Conservation (phyloP, 495 filamentous ascomycete genomes). For the Hypoxylon intermedium region DNA sequence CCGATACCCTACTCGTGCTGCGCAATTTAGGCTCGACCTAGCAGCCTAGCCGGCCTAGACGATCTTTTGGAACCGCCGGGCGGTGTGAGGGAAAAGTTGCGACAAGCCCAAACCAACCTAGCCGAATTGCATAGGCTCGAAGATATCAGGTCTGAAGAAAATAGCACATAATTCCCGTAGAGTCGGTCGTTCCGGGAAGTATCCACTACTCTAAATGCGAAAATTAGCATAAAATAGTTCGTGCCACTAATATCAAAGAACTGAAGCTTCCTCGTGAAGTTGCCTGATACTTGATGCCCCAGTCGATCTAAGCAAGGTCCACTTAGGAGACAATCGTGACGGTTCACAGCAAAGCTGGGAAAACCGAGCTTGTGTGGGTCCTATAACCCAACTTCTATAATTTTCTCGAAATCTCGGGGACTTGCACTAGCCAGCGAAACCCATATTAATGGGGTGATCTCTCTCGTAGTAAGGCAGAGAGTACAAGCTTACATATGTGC, state of each 20-base stretch:
- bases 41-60: neutral
- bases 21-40: slow-evolving; percentile 30
- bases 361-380: slow-evolving; percentile 30
- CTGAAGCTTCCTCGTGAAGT: slow-evolving; percentile 8
- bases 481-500: slow-evolving; percentile 17
- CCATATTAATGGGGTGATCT: slow-evolving; percentile 42
- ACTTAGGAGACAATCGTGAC: slow-evolving; percentile 13
- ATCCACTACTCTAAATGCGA: neutral
- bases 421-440: slow-evolving; percentile 31
- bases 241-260: slow-evolving; percentile 22
- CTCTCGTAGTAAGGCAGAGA: slow-evolving; percentile 17
- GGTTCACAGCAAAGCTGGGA: slow-evolving; percentile 12
- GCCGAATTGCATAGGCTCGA: slow-evolving; percentile 12
- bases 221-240: slow-evolving; percentile 10
- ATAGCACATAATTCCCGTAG: slow-evolving; percentile 8
- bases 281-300: slow-evolving; percentile 16
- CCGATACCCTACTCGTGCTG: slow-evolving; percentile 14
- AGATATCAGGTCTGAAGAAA: slow-evolving; percentile 17
- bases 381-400: slow-evolving; percentile 21
- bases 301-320: slow-evolving; percentile 8
- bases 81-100: slow-evolving; percentile 12
- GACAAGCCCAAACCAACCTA: slow-evolving; percentile 9
- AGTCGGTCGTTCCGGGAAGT: slow-evolving; percentile 22
- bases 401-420: slow-evolving; percentile 38
- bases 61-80: too few species aligned